A percentile compares a stretch with the other conserved stretches of the same genome.
Conservation (phyloP, 257 asterid species). For the Osmanthus fragrans region DNA sequence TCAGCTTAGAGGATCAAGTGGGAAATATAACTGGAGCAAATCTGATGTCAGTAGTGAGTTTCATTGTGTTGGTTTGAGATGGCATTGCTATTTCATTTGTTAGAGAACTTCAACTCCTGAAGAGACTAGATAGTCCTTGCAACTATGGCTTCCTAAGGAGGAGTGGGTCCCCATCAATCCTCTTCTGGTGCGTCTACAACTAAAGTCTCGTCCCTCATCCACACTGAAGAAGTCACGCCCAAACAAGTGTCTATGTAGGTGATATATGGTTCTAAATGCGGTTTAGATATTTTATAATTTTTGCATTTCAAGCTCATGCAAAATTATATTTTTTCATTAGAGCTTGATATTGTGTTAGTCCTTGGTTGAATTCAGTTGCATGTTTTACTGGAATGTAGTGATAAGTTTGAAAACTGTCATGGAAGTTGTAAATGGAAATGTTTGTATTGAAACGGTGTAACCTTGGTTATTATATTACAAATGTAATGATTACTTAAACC, state of each 20-base stretch:
- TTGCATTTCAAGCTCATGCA: not conserved
- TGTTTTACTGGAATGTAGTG: not conserved
- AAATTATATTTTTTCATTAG: not conserved
- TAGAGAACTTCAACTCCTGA: conserved; percentile 85
- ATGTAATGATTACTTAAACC: not conserved
- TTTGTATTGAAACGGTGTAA: no score
- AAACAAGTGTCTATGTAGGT: conserved; percentile 12
- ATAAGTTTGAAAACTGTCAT: not conserved
- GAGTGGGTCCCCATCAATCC: conserved; percentile 98
- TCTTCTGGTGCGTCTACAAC: conserved; percentile 62
- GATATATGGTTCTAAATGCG: not conserved
- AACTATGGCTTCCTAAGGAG: conserved; percentile 96
- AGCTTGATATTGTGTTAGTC: not conserved
- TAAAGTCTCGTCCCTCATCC: conserved; percentile 17
- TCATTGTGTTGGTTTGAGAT: not conserved
- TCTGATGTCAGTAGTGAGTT: not conserved
- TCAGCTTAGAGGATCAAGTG: not conserved
- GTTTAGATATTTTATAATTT: not conserved
- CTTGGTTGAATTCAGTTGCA: not conserved
- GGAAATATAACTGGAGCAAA: not conserved
- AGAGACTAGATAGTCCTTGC: conserved; percentile 85
- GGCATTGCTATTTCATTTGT: not conserved
- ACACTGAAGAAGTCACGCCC: not conserved
- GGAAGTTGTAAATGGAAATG: not conserved
- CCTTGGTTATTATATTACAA: no score